Conservation (phyloP, 345 rosid genomes). For the Acer campestre region DNA sequence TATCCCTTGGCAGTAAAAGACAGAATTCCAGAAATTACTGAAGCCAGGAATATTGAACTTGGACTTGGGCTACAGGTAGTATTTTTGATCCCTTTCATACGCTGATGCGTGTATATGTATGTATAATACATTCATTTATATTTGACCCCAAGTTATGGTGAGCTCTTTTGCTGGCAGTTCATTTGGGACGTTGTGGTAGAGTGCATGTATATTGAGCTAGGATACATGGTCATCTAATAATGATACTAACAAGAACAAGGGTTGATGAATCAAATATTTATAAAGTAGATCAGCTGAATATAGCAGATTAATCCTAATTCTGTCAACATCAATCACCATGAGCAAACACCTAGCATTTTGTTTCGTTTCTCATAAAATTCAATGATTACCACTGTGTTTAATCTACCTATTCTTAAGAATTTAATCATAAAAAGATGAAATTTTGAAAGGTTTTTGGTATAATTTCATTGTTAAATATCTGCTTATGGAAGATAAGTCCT, state of each 20-base stretch:
- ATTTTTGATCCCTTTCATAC: slow-evolving; percentile 9
- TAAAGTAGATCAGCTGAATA: not conserved
- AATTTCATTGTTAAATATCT: not conserved
- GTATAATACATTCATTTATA: not conserved
- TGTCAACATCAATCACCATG: not conserved
- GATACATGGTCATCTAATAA: not conserved
- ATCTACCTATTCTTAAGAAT: not conserved
- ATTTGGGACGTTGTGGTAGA: not conserved
- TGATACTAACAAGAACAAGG: not conserved
- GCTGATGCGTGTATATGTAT: not conserved
- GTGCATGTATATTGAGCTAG: not conserved
- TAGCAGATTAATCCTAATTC: not conserved
- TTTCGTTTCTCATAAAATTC: not conserved
- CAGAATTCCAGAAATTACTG: slow-evolving; percentile 83
- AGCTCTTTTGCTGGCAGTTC: not conserved
- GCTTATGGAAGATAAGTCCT: not conserved
- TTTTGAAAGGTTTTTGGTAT: not conserved
- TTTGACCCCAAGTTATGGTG: not conserved
- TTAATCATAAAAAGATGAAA: not conserved
- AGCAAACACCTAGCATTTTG: not conserved
- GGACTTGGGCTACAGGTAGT: slow-evolving; percentile 93
- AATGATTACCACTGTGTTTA: not conserved
- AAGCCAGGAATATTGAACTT: slow-evolving; percentile 91
- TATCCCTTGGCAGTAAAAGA: slow-evolving; percentile 71
- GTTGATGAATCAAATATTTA: not conserved